Conservation (phyloP, 1,284 basidiomycete genomes). For the Leccinum griseonigrum region DNA sequence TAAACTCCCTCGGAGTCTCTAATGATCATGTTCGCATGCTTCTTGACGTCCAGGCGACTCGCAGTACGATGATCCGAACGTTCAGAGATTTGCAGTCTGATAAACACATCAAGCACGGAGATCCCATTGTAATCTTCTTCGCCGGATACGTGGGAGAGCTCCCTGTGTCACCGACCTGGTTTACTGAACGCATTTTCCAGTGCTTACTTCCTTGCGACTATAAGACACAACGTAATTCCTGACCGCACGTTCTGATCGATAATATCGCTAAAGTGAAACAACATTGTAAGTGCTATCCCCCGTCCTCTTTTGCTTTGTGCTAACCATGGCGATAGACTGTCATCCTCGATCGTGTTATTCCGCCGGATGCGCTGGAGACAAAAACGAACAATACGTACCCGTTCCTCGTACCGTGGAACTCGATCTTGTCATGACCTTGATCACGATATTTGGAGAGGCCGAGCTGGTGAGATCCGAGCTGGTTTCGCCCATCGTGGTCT, state of each 20-base stretch:
- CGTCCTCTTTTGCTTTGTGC: neutral
- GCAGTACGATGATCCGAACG: conserved; percentile 48
- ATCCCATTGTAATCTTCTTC: conserved; percentile 63
- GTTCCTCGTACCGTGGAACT: conserved; percentile 39
- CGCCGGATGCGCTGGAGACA: conserved; percentile 36
- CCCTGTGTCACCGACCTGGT: conserved; percentile 49
- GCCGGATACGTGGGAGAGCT: conserved; percentile 59
- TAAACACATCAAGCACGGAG: conserved; percentile 48
- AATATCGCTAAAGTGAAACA: conserved; percentile 51
- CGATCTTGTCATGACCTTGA: conserved; percentile 51
- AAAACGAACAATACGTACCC: conserved; percentile 31
- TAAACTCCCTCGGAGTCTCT: conserved; percentile 48
- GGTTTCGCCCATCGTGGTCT: conserved; percentile 43
- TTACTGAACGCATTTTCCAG: conserved; percentile 40
- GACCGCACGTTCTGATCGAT: conserved; percentile 55
- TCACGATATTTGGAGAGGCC: conserved; percentile 44
- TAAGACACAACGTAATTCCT: conserved; percentile 42
- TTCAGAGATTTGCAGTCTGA: conserved; percentile 54
- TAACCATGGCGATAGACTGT: conserved; percentile 35
- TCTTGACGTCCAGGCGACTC: conserved; percentile 51
- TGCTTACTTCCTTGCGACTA: conserved; percentile 59
- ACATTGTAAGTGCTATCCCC: conserved; percentile 36
- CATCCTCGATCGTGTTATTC: conserved; percentile 63
- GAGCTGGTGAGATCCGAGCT: conserved; percentile 28
- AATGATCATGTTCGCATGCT: conserved; percentile 53